phyloP scores from a whole-genome alignment of 106 monocot species.

The Hemerocallis citrina region DNA sequence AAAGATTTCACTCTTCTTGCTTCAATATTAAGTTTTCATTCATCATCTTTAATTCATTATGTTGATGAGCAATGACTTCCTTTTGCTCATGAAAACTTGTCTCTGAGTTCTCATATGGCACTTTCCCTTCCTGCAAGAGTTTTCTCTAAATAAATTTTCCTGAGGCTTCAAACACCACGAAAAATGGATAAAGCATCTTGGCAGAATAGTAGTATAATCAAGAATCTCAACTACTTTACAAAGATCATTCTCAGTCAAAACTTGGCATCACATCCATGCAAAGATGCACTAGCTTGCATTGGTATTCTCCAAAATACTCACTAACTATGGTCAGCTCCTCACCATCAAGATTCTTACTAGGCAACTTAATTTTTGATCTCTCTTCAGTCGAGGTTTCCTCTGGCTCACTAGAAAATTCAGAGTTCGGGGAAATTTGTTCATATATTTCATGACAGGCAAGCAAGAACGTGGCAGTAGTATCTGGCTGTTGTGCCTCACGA shows the following conservation, averaged over 20 bases:
- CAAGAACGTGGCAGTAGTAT: slow-evolving; percentile 90
- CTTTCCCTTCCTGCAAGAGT: slow-evolving; percentile 46
- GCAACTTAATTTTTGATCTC: slow-evolving; percentile 35
- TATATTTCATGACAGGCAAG: slow-evolving; percentile 96
- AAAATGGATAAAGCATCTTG: no score
- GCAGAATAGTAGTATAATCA: no score
- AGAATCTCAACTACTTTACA: no score
- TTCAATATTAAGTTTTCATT: slow-evolving; percentile 71
- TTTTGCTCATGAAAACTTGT: slow-evolving; percentile 54
- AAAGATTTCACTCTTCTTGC: slow-evolving; percentile 63
- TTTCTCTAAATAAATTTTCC: slow-evolving; percentile 62
- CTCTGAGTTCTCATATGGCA: slow-evolving; percentile 57
- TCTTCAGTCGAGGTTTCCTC: not conserved
- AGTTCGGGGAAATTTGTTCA: slow-evolving; percentile 20
- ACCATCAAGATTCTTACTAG: slow-evolving; percentile 38
- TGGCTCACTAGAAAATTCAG: slow-evolving; percentile 12
- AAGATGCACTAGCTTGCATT: slow-evolving; percentile 84
- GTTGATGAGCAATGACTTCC: slow-evolving; percentile 58
- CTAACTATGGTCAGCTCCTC: slow-evolving; percentile 58
- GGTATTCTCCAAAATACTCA: slow-evolving; percentile 84
- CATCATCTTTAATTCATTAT: slow-evolving; percentile 49
- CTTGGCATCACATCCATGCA: slow-evolving; percentile 74
- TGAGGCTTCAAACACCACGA: no score
- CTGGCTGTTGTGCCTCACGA: slow-evolving; percentile 68
- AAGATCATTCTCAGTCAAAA: slow-evolving; percentile 73